Evolutionary conservation across 1,284 basidiomycete species (phyloP), one percentile per base, ranked within the genome.

Genomic region (Vanrija sp.): DNA sequence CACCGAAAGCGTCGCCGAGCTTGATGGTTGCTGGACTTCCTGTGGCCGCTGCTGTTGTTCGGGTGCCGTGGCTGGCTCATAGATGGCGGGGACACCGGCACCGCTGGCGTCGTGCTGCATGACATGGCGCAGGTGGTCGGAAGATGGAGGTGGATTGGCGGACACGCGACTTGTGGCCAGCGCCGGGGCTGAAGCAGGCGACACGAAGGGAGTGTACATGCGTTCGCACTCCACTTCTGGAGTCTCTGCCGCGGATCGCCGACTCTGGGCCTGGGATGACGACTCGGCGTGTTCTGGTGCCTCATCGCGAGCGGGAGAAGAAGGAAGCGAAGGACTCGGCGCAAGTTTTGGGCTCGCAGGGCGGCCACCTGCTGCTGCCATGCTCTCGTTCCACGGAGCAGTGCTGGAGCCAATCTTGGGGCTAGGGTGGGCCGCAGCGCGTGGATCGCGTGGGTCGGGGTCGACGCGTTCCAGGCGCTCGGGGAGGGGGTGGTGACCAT

Each of bases 131-230:
- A 59, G 42, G 31, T 54, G 51, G 14, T 59, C 58, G 4, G 58
- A 49, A 3, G 53, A 59, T 4, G 53, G 25, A 6, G 51, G 51
- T 9, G 58, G 41, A 36, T 24, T 41, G 23, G 50, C 31, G 5
- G 31, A 14, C 12, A 14, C 31, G 31, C 31, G 31, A 31, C 31
- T 31, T 20, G 20, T 46, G 44, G n/a, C 24, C 43, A 23, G 49
- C 46, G 5, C 43, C 4, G 10, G 49, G 39, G 25, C 20, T 47
- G 12, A 51, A 10, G 51, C 48, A 4, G 58, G 58, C 23, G 58
- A 59, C 35, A 54, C 54, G 49, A 56, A 56, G n/a, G 58, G 58
- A 20, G 54, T 51, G 58, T 48, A 56, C 49, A 59, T 56, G 39
- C 15, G 31, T 31, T 31, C 31, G 31, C 31, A 31, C 31, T 31